Percentiles rank a stretch among this genome's conserved stretches.
Evolutionary conservation across 2,329 filamentous ascomycete species (phyloP).

Genomic region (Scedosporium dehoogii): DNA sequence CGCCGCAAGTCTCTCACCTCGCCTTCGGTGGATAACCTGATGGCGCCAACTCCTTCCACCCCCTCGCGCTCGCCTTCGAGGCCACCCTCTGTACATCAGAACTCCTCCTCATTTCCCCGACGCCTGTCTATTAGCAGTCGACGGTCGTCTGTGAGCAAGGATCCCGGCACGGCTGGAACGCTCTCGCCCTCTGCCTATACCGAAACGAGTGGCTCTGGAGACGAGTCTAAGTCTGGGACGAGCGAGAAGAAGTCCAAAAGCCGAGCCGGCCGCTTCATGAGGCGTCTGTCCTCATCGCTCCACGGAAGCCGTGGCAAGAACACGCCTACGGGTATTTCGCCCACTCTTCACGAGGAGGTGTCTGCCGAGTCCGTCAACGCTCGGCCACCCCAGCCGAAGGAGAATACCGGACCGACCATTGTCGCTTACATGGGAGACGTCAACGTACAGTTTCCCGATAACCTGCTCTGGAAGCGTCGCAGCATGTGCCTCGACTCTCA

Average conservation of each 20-base stretch:
- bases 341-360: slow-evolving; percentile 41
- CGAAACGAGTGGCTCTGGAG: slow-evolving; percentile 35
- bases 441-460: slow-evolving; percentile 95
- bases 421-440: slow-evolving; percentile 74
- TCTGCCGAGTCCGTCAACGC: slow-evolving; percentile 22
- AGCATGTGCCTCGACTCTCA: slow-evolving; percentile 76
- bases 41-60: slow-evolving; percentile 14
- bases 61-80: slow-evolving; percentile 34
- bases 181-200: slow-evolving; percentile 31
- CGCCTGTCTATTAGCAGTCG: slow-evolving; percentile 58
- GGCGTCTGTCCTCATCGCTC: slow-evolving; percentile 45
- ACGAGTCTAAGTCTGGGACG: slow-evolving; percentile 31
- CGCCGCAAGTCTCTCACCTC: slow-evolving; percentile 41
- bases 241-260: slow-evolving; percentile 36
- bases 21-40: slow-evolving; percentile 31
- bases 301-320: slow-evolving; percentile 32
- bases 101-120: slow-evolving; percentile 41
- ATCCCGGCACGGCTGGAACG: slow-evolving; percentile 17
- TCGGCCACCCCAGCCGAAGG: slow-evolving; percentile 6
- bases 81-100: slow-evolving; percentile 36
- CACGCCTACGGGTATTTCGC: slow-evolving; percentile 31
- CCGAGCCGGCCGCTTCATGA: slow-evolving; percentile 48
- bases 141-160: slow-evolving; percentile 40
- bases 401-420: slow-evolving; percentile 26
- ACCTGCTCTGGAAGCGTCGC: slow-evolving; percentile 89